Base-by-base conservation (phyloP, 2,329 filamentous ascomycete species). In the Nemania abortiva region DNA sequence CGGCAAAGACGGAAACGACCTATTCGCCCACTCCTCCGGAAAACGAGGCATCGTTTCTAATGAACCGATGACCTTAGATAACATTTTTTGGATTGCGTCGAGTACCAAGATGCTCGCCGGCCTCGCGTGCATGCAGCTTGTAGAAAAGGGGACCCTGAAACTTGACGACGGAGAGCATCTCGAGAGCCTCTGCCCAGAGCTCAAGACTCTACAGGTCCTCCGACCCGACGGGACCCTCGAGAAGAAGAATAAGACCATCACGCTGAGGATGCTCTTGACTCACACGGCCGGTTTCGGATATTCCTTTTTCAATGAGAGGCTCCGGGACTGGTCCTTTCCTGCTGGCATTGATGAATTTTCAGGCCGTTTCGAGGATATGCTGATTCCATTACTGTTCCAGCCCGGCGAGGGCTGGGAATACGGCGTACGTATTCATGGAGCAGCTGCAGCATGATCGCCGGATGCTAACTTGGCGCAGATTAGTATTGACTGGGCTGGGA, bases 361-460 rank as follows among this genome's bases (percentile, higher is more conserved):
- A 0, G 86, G 86, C 0, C 81, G 86, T 6, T 74, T 84, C 18
- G 81, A 82, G 37, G 88, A 88, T 27, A 80, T 90, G 52, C 74
- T 84, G 42, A 75, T 79, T 65, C 87, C 89, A 0, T 77, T 92
- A 18, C 76, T 91, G 0, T 88, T 90, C 71, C 88, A 92, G 71
- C 90, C 90, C 0, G 90, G 90, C 0, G 83, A 85, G 27, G 81
- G 81, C 2, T 92, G 88, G 87, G 83, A 88, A 65, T 91, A 92
- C 24, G 86, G 86, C 0, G 84, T 87, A 77, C 80, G 82, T 64
- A 27, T 45, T 18, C n/a, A 37, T 4, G 13, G 5, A 57, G 34
- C 15, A 11, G 20, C 3, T 37, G 34, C 47, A 37, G 27, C 11
- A 27, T 57, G 11, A 9, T 39, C 6, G 37, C 50, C n/a, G 4